These are phyloP conservation scores for Colletotrichum siamense DNA, from an alignment of 2,329 filamentous ascomycete species.

Conservation along the genomic window DNA sequence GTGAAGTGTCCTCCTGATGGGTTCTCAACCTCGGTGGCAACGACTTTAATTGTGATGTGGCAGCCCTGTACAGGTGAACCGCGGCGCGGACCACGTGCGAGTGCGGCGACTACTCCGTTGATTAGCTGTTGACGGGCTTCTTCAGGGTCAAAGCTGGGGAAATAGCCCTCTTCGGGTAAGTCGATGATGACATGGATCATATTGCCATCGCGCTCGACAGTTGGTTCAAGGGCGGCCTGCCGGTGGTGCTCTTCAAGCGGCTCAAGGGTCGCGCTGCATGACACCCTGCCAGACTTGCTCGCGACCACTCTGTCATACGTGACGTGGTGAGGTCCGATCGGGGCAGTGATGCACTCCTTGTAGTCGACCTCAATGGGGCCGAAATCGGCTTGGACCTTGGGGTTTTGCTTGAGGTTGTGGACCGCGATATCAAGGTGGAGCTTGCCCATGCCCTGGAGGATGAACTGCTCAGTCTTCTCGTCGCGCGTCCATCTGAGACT, in stretches of 20 bases:
- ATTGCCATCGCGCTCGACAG: constrained; percentile 73
- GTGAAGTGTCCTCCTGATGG: constrained; percentile 74
- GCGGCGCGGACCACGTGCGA: constrained; percentile 83
- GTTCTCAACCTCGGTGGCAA: constrained; percentile 58
- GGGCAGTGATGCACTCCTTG: constrained; percentile 75
- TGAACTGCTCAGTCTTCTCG: constrained; percentile 90
- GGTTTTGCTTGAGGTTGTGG: constrained; percentile 85
- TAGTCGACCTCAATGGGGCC: constrained; percentile 96
- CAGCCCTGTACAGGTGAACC: constrained; percentile 82
- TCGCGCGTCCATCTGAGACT: constrained; percentile 86
- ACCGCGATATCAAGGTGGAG: constrained; percentile 93
- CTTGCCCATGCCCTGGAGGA: constrained; percentile 95
- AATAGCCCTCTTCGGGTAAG: constrained; percentile 54
- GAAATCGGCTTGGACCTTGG: constrained; percentile 87
- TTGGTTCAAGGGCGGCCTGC: constrained; percentile 43
- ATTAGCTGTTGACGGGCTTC: constrained; percentile 66
- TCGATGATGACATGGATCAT: constrained; percentile 61
- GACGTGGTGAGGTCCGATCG: constrained; percentile 62
- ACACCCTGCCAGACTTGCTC: constrained; percentile 79
- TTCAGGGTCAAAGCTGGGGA: constrained; percentile 54
- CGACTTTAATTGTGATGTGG: constrained; percentile 71
- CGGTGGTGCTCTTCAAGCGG: constrained; percentile 55
- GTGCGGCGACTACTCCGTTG: constrained; percentile 82
- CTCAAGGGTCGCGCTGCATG: constrained; percentile 72
- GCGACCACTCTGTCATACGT: constrained; percentile 81